These are phyloP conservation scores for Smallanthus sonchifolius DNA, from an alignment of 129 eudicot species.

Conservation along the genomic window DNA sequence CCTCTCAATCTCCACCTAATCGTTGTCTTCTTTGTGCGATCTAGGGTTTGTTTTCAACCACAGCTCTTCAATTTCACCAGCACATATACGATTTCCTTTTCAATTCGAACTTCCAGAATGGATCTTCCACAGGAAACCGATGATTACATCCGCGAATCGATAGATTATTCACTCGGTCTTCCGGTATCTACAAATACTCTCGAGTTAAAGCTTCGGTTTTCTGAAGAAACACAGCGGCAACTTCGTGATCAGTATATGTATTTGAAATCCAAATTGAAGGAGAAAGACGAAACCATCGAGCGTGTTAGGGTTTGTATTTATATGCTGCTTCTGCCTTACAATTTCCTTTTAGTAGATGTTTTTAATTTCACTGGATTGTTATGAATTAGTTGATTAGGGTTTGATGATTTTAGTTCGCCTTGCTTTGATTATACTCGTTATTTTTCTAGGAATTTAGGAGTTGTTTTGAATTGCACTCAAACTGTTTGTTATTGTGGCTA, in stretches of 20 bases:
- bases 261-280: conserved; percentile 47
- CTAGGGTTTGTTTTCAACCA: not conserved
- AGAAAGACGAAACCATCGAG: conserved; percentile 53
- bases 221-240: conserved; percentile 37
- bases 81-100: not conserved
- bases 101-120: conserved; percentile 30
- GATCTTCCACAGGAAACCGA: conserved; percentile 68
- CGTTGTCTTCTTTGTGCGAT: not conserved
- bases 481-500: not conserved
- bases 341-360: not conserved
- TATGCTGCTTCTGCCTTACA: not conserved
- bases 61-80: not conserved
- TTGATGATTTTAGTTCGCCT: not conserved
- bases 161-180: conserved; percentile 60
- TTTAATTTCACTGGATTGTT: not conserved
- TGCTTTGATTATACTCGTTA: not conserved
- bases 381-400: not conserved
- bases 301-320: conserved; percentile 66
- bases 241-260: conserved; percentile 49
- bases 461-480: not conserved
- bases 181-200: conserved; percentile 50
- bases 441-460: not conserved
- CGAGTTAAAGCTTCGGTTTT: conserved; percentile 52
- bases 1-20: conserved; percentile 20
- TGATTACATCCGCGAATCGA: conserved; percentile 66